Conservation (phyloP, 208 protist species). For the Herpetomonas tarakana region DNA sequence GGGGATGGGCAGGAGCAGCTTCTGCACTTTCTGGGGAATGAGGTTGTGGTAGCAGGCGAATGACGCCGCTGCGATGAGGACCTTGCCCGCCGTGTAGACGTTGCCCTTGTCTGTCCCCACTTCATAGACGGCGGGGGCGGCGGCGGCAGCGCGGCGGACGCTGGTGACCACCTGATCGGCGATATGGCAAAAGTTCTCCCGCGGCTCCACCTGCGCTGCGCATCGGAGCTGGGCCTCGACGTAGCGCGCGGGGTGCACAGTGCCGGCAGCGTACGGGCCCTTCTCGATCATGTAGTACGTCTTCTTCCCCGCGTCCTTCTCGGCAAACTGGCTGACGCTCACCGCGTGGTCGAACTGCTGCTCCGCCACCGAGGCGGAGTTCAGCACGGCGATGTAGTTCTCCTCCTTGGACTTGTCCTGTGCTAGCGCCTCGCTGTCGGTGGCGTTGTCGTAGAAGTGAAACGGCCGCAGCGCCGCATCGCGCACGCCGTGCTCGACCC, state of each 20-base stretch:
- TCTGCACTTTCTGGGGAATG: background rate
- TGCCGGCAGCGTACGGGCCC: conserved; percentile 13
- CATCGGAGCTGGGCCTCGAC: conserved; percentile 17
- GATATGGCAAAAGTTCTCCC: conserved; percentile 10
- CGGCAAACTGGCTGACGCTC: conserved; percentile 12
- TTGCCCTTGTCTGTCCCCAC: conserved; percentile 16
- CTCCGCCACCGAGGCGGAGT: conserved; percentile 9
- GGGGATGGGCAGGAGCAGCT: background rate
- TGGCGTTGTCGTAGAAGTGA: conserved; percentile 4
- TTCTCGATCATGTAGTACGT: conserved; percentile 27
- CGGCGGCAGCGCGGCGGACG: background rate
- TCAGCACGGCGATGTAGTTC: background rate
- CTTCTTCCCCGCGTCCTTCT: background rate
- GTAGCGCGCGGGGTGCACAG: conserved; percentile 22
- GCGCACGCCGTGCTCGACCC: conserved; percentile 7
- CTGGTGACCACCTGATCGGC: conserved; percentile 16
- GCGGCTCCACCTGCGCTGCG: conserved; percentile 10
- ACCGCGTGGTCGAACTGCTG: conserved; percentile 12
- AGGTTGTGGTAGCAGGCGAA: conserved; percentile 20
- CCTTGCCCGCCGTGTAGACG: conserved; percentile 9
- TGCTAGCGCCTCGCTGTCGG: background rate
- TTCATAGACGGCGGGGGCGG: conserved; percentile 6
- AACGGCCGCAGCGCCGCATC: conserved; percentile 7
- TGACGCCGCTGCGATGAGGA: conserved; percentile 18
- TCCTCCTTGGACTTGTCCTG: background rate